Base-by-base conservation (phyloP, 2,329 filamentous ascomycete genomes). In the Gremmenia infestans region DNA sequence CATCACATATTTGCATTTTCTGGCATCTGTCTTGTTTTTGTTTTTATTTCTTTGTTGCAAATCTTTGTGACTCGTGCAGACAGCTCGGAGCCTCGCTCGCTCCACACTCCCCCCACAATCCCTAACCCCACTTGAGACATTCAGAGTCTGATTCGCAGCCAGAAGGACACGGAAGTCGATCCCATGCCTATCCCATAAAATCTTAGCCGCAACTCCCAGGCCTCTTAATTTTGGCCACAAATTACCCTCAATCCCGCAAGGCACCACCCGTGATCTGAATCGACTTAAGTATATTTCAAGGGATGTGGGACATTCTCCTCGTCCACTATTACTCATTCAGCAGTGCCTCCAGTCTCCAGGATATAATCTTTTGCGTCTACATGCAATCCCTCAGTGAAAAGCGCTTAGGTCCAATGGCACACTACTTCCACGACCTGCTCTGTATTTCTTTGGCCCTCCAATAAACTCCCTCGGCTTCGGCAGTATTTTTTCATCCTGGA, bases 341-440 rank as follows among this genome's bases (percentile, higher is more conserved):
- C 28, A 32, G 28, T 8, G 28, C 28, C 28, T 32, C 28, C 28
- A 32, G 28, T 32, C 28, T 32, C 28, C 28, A 32, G 28, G 28
- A 32, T 32, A 11, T 32, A 7, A 32, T 32, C 28, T 32, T 32
- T 8, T 32, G 28, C 28, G 8, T 32, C 28, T 32, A 32, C 28
- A 52, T 52, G 50, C 36, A 36, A 25, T 49, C 39, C 48, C 48
- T 63, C 56, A 69, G 46, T 65, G 53, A 42, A 67, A 70, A 49
- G 80, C 77, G 62, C 78, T 83, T 68, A 99, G 73, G 76, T 97
- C 90, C 65, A 97, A 76, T 32, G 94, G 94, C 63, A 97, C 92
- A 76, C 89, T 97, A 74, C 91, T 97, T 35, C 91, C 93, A 69
- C 93, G 82, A 8, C 94, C 94, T 37, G 94, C 94, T 60, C 93